Evolutionary conservation across 2,329 filamentous ascomycete species (phyloP).

Genomic region (Chaetomium sp.): DNA sequence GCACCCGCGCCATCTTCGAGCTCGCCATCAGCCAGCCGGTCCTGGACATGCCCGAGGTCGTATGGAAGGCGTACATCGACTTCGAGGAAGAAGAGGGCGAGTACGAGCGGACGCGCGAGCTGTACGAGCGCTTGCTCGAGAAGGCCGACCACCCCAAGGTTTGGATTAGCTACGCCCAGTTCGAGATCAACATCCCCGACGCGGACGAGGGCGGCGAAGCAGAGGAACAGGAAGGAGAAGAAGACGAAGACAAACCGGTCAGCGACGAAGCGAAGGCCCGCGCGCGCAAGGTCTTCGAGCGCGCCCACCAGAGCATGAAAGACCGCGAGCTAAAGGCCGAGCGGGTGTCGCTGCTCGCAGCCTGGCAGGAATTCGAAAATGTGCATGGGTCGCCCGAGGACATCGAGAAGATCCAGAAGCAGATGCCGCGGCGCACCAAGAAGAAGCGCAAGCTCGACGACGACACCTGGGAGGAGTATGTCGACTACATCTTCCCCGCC

Average conservation of each 20-base stretch:
- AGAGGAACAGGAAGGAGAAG: slow-evolving; percentile 51
- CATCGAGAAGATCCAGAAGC: slow-evolving; percentile 74
- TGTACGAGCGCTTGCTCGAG: slow-evolving; percentile 85
- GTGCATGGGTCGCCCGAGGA: slow-evolving; percentile 72
- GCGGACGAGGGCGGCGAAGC: slow-evolving; percentile 46
- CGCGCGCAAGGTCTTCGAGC: slow-evolving; percentile 75
- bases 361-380: slow-evolving; percentile 87
- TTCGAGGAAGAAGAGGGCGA: slow-evolving; percentile 96
- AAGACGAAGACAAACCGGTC: slow-evolving; percentile 60
- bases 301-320: slow-evolving; percentile 80
- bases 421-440: slow-evolving; percentile 92
- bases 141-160: slow-evolving; percentile 99
- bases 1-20: slow-evolving; percentile 86
- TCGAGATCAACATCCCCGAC: slow-evolving; percentile 91
- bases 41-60: slow-evolving; percentile 92
- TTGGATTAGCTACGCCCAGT: slow-evolving; percentile 98
- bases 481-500: slow-evolving; percentile 94
- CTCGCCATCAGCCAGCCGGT: slow-evolving; percentile 74
- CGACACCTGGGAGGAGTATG: slow-evolving; percentile 91
- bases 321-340: slow-evolving; percentile 89
- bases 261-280: slow-evolving; percentile 78
- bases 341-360: slow-evolving; percentile 83
- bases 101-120: slow-evolving; percentile 69
- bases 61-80: slow-evolving; percentile 98
- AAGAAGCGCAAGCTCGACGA: slow-evolving; percentile 87